phyloP scores from a whole-genome alignment of 2,329 filamentous ascomycete species.

The Pseudopithomyces maydicus region DNA sequence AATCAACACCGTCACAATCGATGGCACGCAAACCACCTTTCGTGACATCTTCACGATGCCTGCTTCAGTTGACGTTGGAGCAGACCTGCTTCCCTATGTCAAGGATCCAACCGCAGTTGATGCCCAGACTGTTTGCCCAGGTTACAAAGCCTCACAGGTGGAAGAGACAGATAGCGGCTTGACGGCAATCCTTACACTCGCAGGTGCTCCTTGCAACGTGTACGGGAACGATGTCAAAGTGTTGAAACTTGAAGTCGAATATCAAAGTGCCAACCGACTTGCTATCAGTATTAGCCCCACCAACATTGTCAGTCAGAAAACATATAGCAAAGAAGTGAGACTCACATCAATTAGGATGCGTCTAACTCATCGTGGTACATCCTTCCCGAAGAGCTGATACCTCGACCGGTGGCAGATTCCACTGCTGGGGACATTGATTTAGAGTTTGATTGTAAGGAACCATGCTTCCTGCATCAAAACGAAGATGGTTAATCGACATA shows the following conservation, averaged over 20 bases:
- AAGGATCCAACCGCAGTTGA: conserved; percentile 63
- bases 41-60: conserved; percentile 44
- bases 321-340: not conserved
- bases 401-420: conserved; percentile 57
- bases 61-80: conserved; percentile 40
- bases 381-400: conserved; percentile 67
- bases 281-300: conserved; percentile 73
- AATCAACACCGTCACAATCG: conserved; percentile 28
- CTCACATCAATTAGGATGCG: conserved; percentile 42
- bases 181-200: conserved; percentile 57
- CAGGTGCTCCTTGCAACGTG: conserved; percentile 67
- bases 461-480: no score
- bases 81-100: conserved; percentile 49
- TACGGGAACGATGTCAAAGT: conserved; percentile 77
- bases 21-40: conserved; percentile 37
- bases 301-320: conserved; percentile 52
- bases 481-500: not conserved
- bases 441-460: conserved; percentile 48
- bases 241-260: conserved; percentile 70
- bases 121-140: conserved; percentile 66
- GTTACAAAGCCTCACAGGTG: conserved; percentile 61
- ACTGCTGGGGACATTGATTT: conserved; percentile 51
- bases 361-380: conserved; percentile 71
- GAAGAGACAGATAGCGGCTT: conserved; percentile 54
- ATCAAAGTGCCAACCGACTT: conserved; percentile 68